A percentile compares a stretch with the other conserved stretches of the same genome.
Conservation (phyloP, 1,284 basidiomycete genomes). For the Papiliotrema nemorosa region DNA sequence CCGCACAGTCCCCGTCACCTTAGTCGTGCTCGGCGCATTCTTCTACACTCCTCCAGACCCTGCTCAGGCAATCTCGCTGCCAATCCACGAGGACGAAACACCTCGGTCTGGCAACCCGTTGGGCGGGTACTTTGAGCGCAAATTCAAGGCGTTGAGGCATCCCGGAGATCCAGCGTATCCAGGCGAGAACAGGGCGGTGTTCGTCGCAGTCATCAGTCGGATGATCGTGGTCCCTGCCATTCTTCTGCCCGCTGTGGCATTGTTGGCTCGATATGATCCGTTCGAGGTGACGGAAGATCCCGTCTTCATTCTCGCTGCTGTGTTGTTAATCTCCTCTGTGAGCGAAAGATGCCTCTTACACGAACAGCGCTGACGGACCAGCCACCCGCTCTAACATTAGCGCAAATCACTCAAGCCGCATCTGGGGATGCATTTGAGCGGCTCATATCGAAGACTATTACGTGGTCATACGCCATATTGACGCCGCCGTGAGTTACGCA, state of each 20-base stretch:
- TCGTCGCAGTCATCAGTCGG: constrained; percentile 65
- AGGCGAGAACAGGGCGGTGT: constrained; percentile 76
- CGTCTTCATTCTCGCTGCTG: constrained; percentile 57
- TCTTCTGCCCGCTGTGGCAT: constrained; percentile 66
- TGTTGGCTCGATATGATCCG: constrained; percentile 60
- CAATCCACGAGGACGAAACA: constrained; percentile 2
- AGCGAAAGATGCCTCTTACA: constrained; percentile 7
- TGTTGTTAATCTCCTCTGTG: constrained; percentile 65
- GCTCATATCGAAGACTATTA: constrained; percentile 62
- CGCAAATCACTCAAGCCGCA: constrained; percentile 79
- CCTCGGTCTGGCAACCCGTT: constrained; percentile 2
- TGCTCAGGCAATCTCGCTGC: constrained; percentile 6
- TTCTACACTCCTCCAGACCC: constrained; percentile 58
- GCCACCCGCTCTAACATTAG: constrained; percentile 50
- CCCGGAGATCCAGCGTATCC: constrained; percentile 35
- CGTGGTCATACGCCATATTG: constrained; percentile 55
- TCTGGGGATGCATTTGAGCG: constrained; percentile 86
- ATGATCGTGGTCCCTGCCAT: constrained; percentile 83
- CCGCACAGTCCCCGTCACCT: constrained; percentile 67
- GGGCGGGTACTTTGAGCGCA: constrained; percentile 28
- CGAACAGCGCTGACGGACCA: constrained; percentile 7
- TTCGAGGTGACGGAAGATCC: constrained; percentile 54
- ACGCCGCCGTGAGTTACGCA: constrained; percentile 74
- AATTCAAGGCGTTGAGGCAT: constrained; percentile 18
- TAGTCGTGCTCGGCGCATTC: constrained; percentile 89